These are phyloP conservation scores for Stentor coeruleus DNA, from an alignment of 73 alveolate genomes.

Conservation along the genomic window DNA sequence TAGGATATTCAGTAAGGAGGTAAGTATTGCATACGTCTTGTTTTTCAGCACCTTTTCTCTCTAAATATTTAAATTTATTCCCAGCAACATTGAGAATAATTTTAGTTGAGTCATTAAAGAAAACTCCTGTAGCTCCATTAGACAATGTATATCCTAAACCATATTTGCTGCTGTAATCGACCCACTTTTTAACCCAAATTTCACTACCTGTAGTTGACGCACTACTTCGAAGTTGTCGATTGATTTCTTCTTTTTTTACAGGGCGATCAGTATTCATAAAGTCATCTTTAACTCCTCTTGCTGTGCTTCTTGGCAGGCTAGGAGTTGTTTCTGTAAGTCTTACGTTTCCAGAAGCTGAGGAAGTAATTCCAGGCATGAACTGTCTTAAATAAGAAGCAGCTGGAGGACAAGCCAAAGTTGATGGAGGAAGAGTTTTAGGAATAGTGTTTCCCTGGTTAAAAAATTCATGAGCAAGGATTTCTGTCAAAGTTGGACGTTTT, in stretches of 20 bases:
- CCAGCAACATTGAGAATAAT: conserved; percentile 44
- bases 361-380: conserved; percentile 65
- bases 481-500: conserved; percentile 41
- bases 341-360: too few species aligned
- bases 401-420: conserved; percentile 94
- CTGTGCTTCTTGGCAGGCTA: too few species aligned
- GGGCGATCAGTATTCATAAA: too few species aligned
- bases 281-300: too few species aligned
- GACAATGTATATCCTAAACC: conserved; percentile 60
- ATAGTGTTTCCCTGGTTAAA: conserved; percentile 59
- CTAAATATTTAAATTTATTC: conserved; percentile 35
- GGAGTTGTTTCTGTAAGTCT: too few species aligned
- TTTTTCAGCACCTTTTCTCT: conserved; percentile 44
- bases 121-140: conserved; percentile 63
- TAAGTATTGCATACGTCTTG: conserved; percentile 33
- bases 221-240: too few species aligned
- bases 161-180: conserved; percentile 65
- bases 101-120: conserved; percentile 66
- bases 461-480: conserved; percentile 39
- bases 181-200: conserved; percentile 65
- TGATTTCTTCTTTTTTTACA: too few species aligned
- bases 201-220: too few species aligned
- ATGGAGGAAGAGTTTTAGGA: conserved; percentile 90
- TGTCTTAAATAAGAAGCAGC: conserved; percentile 77
- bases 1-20: conserved; percentile 35